Percentiles rank a stretch among this genome's conserved stretches.
These are phyloP conservation scores for Lotus japonicus DNA, from an alignment of 306 rosid species.

Conservation along the genomic window DNA sequence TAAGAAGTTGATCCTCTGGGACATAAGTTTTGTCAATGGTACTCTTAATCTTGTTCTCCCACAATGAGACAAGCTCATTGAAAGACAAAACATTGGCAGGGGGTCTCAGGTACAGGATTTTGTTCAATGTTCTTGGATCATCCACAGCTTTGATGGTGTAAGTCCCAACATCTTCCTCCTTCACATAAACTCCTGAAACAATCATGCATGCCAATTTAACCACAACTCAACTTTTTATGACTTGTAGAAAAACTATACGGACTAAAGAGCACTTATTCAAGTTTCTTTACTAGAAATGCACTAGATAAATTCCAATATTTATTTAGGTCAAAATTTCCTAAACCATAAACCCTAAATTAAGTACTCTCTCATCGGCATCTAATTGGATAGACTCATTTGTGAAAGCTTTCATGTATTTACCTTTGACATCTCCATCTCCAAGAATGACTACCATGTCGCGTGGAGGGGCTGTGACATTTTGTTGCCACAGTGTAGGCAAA, in stretches of 20 bases:
- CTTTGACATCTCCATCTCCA: slow-evolving; percentile 42
- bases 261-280: too few relatives aligned
- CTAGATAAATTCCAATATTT: too few relatives aligned
- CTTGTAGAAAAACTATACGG: not conserved
- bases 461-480: slow-evolving; percentile 26
- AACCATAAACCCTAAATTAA: too few relatives aligned
- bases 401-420: not conserved
- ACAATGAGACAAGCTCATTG: slow-evolving; percentile 33
- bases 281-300: too few relatives aligned
- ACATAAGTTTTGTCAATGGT: slow-evolving; percentile 26
- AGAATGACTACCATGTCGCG: slow-evolving; percentile 34
- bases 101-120: slow-evolving; percentile 18
- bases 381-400: too few relatives aligned
- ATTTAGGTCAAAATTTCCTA: too few relatives aligned
- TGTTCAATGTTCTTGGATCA: slow-evolving; percentile 46
- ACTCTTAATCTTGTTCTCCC: slow-evolving; percentile 40
- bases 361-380: too few relatives aligned
- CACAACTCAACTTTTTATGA: too few relatives aligned
- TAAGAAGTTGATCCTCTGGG: slow-evolving; percentile 37
- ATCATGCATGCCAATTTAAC: too few relatives aligned
- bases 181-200: slow-evolving; percentile 19
- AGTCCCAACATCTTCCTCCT: slow-evolving; percentile 26
- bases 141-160: slow-evolving; percentile 38
- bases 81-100: slow-evolving; percentile 28
- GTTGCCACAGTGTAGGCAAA: slow-evolving; percentile 20